A percentile compares a stretch with the other conserved stretches of the same genome.
These are phyloP conservation scores for Actinidia polygama DNA, from an alignment of 179 eudicot species.

Conservation along the genomic window DNA sequence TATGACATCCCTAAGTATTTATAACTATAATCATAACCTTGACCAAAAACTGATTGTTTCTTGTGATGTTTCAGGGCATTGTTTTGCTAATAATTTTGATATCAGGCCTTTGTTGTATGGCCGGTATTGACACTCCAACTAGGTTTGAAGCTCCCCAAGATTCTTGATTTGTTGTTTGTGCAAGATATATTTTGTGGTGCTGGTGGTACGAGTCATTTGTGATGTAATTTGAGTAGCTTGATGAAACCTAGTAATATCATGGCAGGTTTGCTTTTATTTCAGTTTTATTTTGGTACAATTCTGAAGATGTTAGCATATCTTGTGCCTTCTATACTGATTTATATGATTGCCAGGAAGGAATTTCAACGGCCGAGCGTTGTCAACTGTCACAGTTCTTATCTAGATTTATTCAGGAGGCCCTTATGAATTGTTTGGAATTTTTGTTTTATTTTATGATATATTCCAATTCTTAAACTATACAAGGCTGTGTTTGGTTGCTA, in stretches of 20 bases:
- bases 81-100: constrained; percentile 82
- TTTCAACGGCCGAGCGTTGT: too few species aligned
- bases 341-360: too few species aligned
- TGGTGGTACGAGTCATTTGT: background rate
- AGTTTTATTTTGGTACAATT: background rate
- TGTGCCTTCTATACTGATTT: background rate
- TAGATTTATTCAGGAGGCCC: too few species aligned
- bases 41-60: background rate
- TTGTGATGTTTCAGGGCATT: constrained; percentile 63
- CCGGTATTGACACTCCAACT: constrained; percentile 95
- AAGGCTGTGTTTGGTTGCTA: too few species aligned
- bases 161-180: constrained; percentile 38
- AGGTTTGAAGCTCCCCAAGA: constrained; percentile 93
- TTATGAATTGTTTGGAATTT: too few species aligned
- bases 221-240: constrained; percentile 1
- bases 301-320: background rate
- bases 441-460: too few species aligned
- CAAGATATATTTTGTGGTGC: background rate
- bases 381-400: too few species aligned
- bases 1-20: background rate
- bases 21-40: background rate
- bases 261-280: background rate
- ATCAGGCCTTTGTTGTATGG: constrained; percentile 98
- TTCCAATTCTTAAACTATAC: too few species aligned
- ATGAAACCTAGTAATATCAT: background rate